Evolutionary conservation across 2,329 filamentous ascomycete genomes (phyloP).

Genomic region (Fusarium chuoi): DNA sequence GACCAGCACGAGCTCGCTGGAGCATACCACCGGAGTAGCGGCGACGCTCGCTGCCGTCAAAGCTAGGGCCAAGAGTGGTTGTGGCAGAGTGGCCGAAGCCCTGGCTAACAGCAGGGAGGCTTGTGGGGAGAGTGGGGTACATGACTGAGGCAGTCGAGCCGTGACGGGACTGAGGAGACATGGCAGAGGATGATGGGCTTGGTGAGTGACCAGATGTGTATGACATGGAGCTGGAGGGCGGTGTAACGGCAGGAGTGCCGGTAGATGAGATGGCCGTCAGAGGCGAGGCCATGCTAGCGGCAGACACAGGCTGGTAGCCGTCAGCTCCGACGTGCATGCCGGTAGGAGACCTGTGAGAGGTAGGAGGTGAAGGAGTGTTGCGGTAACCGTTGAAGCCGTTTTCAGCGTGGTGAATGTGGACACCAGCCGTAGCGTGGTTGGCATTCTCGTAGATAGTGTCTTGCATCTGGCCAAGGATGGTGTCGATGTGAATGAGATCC

Average conservation of each 20-base stretch:
- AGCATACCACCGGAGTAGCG: conserved; percentile 75
- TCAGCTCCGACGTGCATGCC: conserved; percentile 50
- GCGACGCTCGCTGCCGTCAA: conserved; percentile 70
- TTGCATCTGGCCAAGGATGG: conserved; percentile 95
- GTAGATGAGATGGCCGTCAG: conserved; percentile 67
- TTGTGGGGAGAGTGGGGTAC: conserved; percentile 74
- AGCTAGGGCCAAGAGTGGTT: conserved; percentile 75
- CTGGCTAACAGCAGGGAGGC: conserved; percentile 70
- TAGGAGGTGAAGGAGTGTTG: conserved; percentile 64
- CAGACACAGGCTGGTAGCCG: conserved; percentile 56
- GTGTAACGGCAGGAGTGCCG: conserved; percentile 81
- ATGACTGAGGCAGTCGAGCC: conserved; percentile 69
- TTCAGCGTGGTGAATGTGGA: conserved; percentile 79
- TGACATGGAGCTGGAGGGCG: conserved; percentile 78
- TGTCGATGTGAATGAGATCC: conserved; percentile 92
- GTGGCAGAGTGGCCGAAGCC: conserved; percentile 77
- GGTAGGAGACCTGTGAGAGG: conserved; percentile 51
- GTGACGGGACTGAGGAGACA: conserved; percentile 74
- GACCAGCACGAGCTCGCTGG: conserved; percentile 64
- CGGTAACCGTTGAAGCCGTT: conserved; percentile 69
- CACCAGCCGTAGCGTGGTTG: conserved; percentile 80
- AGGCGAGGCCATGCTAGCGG: conserved; percentile 70
- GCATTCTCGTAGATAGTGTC: conserved; percentile 95
- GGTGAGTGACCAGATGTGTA: conserved; percentile 84
- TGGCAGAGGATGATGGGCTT: conserved; percentile 73